These are phyloP conservation scores for Solanum sitiens DNA, from an alignment of 257 asterid species.

Conservation along the genomic window DNA sequence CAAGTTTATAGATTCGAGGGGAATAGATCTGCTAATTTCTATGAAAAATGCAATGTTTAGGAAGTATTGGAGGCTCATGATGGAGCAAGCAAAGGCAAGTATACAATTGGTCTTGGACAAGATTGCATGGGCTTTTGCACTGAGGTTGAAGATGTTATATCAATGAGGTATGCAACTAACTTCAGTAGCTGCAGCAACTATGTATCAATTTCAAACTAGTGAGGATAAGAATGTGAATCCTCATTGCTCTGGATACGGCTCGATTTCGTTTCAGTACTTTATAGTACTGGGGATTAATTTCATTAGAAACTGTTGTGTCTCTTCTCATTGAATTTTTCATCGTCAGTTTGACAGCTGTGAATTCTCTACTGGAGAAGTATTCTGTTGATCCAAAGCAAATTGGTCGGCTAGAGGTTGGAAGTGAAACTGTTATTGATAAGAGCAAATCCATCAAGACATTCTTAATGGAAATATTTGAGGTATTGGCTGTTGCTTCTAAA, in stretches of 20 bases:
- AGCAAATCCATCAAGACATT: constrained; percentile 98
- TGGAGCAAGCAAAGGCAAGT: constrained; percentile 99
- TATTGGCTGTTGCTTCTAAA: constrained; percentile 7
- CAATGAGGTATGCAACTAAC: constrained; percentile 63
- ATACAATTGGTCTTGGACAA: constrained; percentile 99
- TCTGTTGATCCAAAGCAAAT: constrained; percentile 74
- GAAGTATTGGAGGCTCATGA: constrained; percentile 92
- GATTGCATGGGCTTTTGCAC: constrained; percentile 98
- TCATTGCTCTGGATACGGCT: background rate
- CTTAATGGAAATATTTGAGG: constrained; percentile 98
- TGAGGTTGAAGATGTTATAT: constrained; percentile 97
- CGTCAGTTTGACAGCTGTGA: constrained; percentile 88
- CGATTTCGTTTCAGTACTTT: background rate
- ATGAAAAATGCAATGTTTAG: constrained; percentile 22
- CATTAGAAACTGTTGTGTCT: background rate
- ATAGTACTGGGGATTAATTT: background rate
- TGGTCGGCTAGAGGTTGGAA: constrained; percentile 97
- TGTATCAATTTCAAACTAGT: background rate
- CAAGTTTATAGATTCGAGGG: background rate
- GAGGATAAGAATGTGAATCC: background rate
- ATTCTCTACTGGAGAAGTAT: constrained; percentile 81
- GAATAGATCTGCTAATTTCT: background rate
- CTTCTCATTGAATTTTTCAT: constrained; percentile 3
- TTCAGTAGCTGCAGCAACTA: background rate
- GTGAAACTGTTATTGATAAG: constrained; percentile 95